Evolutionary conservation across 2,329 filamentous ascomycete genomes (phyloP), one percentile per base, ranked within the genome.

Genomic region (Neocucurbitaria cava): DNA sequence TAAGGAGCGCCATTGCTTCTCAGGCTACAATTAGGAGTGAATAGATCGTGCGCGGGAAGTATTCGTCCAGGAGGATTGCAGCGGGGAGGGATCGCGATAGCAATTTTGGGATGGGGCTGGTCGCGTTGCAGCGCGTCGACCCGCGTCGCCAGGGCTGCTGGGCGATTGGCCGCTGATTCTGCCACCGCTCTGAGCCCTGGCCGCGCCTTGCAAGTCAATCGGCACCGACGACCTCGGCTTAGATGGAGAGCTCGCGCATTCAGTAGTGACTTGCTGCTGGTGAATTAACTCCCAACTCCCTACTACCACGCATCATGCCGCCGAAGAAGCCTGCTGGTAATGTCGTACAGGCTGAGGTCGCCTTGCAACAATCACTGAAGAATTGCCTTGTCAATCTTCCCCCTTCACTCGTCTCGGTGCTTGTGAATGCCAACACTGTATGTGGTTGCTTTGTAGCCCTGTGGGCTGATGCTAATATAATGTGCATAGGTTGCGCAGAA

Each of bases 351-450:
- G 92, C 92, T 54, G 93, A 96, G 79, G 84, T 98, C 63, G 89
- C 89, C 49, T 84, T 98, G 56, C 86, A 92, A 43, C 91, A 93
- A 65, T 76, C 70, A 17, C 84, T 98, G 55, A 96, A 96, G 81
- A 98, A 89, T 76, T 99, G 95, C 78, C 83, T 99, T 47, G 91
- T 96, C 74, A 98, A 98, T 78, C 85, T 99, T 46, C 95, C 95
- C 43, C 79, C 90, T 4, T 89, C 91, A 23, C 82, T 99, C 52
- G 92, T 96, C 52, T 89, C 91, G 31, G 78, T 96, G 49, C 85
- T 99, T 45, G 86, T 94, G 65, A 96, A 93, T 78, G 85, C 93
- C 66, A 96, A 98, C 73, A 93, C 93, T 39, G 91, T 96, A 82
- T 78, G 89, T 74, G 20, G 20, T 46, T 4, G 42, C 54, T 24